phyloP scores from a whole-genome alignment of 2,329 filamentous ascomycete species.

The Fusarium chaquense region DNA sequence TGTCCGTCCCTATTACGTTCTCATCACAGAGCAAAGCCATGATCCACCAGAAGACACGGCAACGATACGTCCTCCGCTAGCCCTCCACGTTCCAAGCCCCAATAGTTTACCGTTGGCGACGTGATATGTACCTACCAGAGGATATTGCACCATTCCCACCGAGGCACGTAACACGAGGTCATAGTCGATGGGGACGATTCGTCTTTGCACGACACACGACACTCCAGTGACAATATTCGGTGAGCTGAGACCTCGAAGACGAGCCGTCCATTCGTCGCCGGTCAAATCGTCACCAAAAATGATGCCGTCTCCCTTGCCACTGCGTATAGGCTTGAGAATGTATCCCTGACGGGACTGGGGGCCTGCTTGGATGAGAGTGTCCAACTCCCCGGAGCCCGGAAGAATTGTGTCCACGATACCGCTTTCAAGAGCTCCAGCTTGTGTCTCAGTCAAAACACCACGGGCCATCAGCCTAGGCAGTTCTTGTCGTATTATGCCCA shows the following conservation, averaged over 20 bases:
- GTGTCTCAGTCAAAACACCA: slow-evolving; percentile 44
- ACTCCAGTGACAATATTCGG: slow-evolving; percentile 11
- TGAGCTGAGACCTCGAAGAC: slow-evolving; percentile 35
- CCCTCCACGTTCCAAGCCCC: slow-evolving; percentile 51
- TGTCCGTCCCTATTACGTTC: background rate
- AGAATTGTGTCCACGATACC: slow-evolving; percentile 53
- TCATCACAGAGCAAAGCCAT: slow-evolving; percentile 51
- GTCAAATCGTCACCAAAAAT: slow-evolving; percentile 54
- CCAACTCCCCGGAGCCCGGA: slow-evolving; percentile 47
- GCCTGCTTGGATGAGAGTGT: slow-evolving; percentile 33
- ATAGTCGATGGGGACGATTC: slow-evolving; percentile 49
- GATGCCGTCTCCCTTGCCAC: slow-evolving; percentile 57
- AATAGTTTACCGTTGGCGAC: slow-evolving; percentile 46
- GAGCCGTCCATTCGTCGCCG: slow-evolving; percentile 47
- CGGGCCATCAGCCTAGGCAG: slow-evolving; percentile 45
- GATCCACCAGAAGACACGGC: slow-evolving; percentile 51
- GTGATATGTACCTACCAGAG: slow-evolving; percentile 53
- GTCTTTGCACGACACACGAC: slow-evolving; percentile 49
- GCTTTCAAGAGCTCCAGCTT: slow-evolving; percentile 45
- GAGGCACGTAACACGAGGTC: slow-evolving; percentile 49
- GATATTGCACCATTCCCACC: slow-evolving; percentile 42
- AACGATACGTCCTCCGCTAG: slow-evolving; percentile 49
- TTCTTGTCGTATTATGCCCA: slow-evolving; percentile 55
- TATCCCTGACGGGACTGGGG: slow-evolving; percentile 45
- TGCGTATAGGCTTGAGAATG: slow-evolving; percentile 55